Evolutionary conservation across 108 stramenopile species (phyloP), one percentile per base, ranked within the genome.

Genomic region (Cyclotella distinguenda): DNA sequence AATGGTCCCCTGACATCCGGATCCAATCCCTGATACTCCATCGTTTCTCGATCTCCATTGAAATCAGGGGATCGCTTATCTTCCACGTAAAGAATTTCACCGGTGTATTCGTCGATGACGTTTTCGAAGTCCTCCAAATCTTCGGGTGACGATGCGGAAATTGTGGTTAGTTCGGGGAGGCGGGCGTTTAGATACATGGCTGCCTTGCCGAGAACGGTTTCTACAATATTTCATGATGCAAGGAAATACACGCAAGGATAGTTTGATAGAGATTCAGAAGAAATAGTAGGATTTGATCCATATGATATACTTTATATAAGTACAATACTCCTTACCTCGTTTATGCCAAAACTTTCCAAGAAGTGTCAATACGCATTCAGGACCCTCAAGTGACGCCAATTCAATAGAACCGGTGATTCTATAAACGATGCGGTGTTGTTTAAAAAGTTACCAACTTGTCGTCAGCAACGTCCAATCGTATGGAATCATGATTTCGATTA

Each of bases 1-100:
- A n/a, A n/a, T n/a, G n/a, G n/a, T n/a, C n/a, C 88, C 44, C 88
- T 45, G 34, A 62, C 62, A 70, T 89, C 88, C 2, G 88, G 88
- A 77, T 89, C 83, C 19, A 83, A 62, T 11, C 88, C 88, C 63
- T 89, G 88, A 67, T 89, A 89, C 56, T 83, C 82, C 88, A 89
- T 89, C 16, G 88, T 85, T 11, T 44, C 79, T 19, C 88, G 19
- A 58, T 89, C 88, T 23, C 88, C 66, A 74, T 62, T 62, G 28
- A 79, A 86, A 59, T 86, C 86, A 18, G 81, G 78, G 15, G 80
- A 43, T 48, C 82, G 66, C 42, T 86, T 86, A 43, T 84, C 83
- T 39, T 70, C 73, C 35, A 38, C 50, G 51, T 73, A 78, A 16
- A 90, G 19, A 0, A 90, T 74, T 34, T 86, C 86, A 4, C 89